A percentile compares a stretch with the other conserved stretches of the same genome.
These are phyloP conservation scores for Aspergillus candidus DNA, from an alignment of 2,329 filamentous ascomycete species.

Conservation along the genomic window DNA sequence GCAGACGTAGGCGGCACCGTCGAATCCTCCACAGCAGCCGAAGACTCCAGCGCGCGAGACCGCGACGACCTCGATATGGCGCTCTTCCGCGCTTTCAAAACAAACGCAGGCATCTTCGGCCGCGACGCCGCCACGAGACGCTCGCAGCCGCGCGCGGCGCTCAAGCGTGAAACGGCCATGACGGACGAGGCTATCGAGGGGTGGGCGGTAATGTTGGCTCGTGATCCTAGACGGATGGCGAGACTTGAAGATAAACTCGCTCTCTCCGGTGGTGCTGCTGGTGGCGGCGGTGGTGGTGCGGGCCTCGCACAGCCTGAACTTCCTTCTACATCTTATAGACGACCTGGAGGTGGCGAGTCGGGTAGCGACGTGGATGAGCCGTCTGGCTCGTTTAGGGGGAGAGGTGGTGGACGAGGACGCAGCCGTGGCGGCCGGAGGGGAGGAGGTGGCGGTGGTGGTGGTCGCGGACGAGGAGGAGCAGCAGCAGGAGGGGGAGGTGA, in stretches of 20 bases:
- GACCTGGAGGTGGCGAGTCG: constrained; percentile 42
- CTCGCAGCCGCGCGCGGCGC: constrained; percentile 52
- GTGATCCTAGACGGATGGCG: constrained; percentile 63
- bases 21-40: constrained; percentile 50
- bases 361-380: constrained; percentile 39
- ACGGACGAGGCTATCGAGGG: constrained; percentile 92
- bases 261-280: constrained; percentile 51
- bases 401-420: constrained; percentile 36
- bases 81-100: constrained; percentile 67
- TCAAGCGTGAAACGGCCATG: constrained; percentile 77
- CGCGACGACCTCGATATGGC: constrained; percentile 54
- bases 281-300: constrained; percentile 46
- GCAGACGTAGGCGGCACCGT: constrained; percentile 87
- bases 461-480: constrained; percentile 43
- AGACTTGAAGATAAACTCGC: constrained; percentile 66
- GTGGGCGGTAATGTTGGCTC: constrained; percentile 78
- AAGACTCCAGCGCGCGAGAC: constrained; percentile 48
- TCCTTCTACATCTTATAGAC: constrained; percentile 59
- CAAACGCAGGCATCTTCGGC: constrained; percentile 59
- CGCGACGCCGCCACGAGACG: constrained; percentile 66
- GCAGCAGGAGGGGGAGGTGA: constrained; percentile 54
- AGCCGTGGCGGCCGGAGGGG: constrained; percentile 44
- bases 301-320: constrained; percentile 56
- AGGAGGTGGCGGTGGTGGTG: constrained; percentile 46
- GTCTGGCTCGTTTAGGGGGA: constrained; percentile 26